These are phyloP conservation scores for Pneumocystis carinii DNA, from an alignment of 1,139 yeast species.

Conservation along the genomic window DNA sequence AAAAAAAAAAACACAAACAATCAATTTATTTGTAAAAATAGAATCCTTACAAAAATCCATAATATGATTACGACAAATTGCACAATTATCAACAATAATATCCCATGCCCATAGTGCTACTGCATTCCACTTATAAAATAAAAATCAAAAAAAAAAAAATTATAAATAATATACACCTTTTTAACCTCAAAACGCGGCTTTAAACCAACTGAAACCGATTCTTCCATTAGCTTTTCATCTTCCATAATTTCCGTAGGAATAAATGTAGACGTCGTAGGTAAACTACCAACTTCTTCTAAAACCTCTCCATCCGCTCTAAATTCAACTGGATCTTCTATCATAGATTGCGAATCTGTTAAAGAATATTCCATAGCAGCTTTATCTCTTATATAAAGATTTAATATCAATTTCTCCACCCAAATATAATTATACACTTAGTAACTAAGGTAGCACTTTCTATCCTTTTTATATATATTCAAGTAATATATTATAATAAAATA, in stretches of 20 bases:
- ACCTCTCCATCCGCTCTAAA: neutral
- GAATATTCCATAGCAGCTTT: neutral
- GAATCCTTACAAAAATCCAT: conserved; percentile 69
- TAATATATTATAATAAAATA: neutral
- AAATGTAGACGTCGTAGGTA: neutral
- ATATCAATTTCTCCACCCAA: neutral
- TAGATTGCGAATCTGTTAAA: neutral
- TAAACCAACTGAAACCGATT: neutral
- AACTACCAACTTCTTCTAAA: neutral
- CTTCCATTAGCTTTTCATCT: neutral
- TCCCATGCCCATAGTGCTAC: conserved; percentile 99
- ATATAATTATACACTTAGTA: neutral
- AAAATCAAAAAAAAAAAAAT: neutral
- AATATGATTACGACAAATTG: conserved; percentile 92
- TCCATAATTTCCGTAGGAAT: neutral
- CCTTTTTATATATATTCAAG: neutral
- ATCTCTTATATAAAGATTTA: neutral
- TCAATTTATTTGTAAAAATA: neutral
- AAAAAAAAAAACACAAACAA: neutral
- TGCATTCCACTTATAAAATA: conserved; percentile 61
- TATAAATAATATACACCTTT: conserved; percentile 26
- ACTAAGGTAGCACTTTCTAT: neutral
- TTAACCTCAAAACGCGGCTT: conserved; percentile 45
- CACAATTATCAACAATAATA: conserved; percentile 89
- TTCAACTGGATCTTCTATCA: neutral